Evolutionary conservation across 306 rosid genomes (phyloP).

Genomic region (Sicyos edulis): DNA sequence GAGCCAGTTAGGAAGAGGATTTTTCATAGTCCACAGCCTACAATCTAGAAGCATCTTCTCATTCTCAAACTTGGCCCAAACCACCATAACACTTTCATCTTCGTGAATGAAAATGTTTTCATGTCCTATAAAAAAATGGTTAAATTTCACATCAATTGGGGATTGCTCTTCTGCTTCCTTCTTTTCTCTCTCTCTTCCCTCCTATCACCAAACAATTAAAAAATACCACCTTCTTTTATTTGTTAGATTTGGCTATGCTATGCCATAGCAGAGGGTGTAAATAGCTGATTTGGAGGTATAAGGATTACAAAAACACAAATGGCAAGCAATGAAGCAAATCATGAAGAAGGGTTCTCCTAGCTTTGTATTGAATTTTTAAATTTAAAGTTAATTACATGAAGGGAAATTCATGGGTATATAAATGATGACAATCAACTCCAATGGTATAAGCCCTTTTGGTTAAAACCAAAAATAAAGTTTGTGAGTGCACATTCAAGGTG

Average conservation of each 20-base stretch:
- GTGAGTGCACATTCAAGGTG: too few relatives aligned
- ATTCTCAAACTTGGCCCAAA: too few relatives aligned
- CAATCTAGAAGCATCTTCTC: slow-evolving; percentile 5
- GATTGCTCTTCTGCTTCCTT: background rate
- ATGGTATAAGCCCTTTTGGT: too few relatives aligned
- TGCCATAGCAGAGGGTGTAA: background rate
- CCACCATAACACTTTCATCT: too few relatives aligned
- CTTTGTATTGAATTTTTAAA: background rate
- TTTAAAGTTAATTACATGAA: background rate
- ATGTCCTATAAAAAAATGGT: too few relatives aligned
- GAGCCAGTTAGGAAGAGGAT: background rate
- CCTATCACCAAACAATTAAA: background rate
- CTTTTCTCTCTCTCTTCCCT: background rate
- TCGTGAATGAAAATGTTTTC: too few relatives aligned
- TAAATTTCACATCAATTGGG: background rate
- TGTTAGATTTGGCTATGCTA: background rate
- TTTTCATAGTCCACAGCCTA: background rate
- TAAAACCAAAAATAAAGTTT: too few relatives aligned
- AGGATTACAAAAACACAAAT: background rate
- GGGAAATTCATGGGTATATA: too few relatives aligned
- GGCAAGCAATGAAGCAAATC: background rate
- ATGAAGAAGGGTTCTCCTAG: background rate
- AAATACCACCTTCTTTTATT: too few relatives aligned
- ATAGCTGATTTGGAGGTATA: too few relatives aligned
- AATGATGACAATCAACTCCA: too few relatives aligned